Conservation (phyloP, 2,329 filamentous ascomycete genomes). For the Fusarium acutatum region DNA sequence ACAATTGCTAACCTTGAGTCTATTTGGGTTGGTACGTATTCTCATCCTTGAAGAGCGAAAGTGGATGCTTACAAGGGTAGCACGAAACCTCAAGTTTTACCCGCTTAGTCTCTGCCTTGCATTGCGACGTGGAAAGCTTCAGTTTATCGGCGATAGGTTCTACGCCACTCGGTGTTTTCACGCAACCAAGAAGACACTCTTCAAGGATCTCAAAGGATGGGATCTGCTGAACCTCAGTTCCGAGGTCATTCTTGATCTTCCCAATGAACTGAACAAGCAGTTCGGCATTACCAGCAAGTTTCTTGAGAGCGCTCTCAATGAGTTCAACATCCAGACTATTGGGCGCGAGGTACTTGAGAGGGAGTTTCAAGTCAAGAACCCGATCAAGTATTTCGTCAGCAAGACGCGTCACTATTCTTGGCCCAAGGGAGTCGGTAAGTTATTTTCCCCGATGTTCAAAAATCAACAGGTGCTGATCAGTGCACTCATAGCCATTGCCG, state of each 20-base stretch:
- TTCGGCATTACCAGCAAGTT: slow-evolving; percentile 52
- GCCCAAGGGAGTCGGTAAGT: slow-evolving; percentile 57
- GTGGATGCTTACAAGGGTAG: slow-evolving; percentile 36
- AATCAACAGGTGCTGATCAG: rapidly evolving
- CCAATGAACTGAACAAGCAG: slow-evolving; percentile 48
- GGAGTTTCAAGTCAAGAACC: slow-evolving; percentile 44
- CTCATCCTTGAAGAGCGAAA: rapidly evolving
- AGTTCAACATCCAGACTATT: slow-evolving; percentile 49
- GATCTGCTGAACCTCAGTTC: slow-evolving; percentile 56
- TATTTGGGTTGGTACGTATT: slow-evolving; percentile 50
- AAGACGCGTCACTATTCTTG: slow-evolving; percentile 58
- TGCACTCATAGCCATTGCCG: slow-evolving; percentile 48
- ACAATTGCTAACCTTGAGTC: slow-evolving; percentile 59
- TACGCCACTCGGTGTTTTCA: slow-evolving; percentile 47
- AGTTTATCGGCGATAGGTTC: slow-evolving; percentile 50
- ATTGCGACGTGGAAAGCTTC: slow-evolving; percentile 49
- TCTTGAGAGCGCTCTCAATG: slow-evolving; percentile 37
- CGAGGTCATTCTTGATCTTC: slow-evolving; percentile 51
- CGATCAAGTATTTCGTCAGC: slow-evolving; percentile 49
- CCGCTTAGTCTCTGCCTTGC: slow-evolving; percentile 50
- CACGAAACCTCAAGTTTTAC: slow-evolving; percentile 59
- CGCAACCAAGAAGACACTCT: slow-evolving; percentile 42
- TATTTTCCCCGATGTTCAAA: rapidly evolving
- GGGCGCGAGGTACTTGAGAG: slow-evolving; percentile 51
- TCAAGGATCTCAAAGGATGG: slow-evolving; percentile 50